A percentile compares a stretch with the other conserved stretches of the same genome.
Conservation (phyloP, 768 basidiomycete genomes). For the Cystobasidiopsis lactophilus region DNA sequence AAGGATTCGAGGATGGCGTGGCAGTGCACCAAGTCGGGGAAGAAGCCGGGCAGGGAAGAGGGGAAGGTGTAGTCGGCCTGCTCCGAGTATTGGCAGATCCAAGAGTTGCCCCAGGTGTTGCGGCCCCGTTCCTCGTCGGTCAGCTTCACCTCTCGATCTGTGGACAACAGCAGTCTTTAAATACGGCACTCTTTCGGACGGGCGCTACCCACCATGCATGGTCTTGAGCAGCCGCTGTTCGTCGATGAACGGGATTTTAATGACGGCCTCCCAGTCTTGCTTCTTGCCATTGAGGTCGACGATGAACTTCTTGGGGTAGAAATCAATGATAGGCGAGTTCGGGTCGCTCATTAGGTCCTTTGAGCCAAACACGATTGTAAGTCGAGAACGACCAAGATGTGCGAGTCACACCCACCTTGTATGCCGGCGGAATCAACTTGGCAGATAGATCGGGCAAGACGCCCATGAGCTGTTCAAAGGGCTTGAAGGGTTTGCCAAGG, state of each 20-base stretch:
- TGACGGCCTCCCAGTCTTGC: constrained; percentile 93
- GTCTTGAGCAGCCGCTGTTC: constrained; percentile 51
- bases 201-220: constrained; percentile 33
- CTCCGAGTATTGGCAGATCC: constrained; percentile 49
- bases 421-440: constrained; percentile 69
- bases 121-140: constrained; percentile 50
- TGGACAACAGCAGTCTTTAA: constrained; percentile 15
- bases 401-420: constrained; percentile 40
- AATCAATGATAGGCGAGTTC: constrained; percentile 72
- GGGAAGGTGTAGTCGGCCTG: constrained; percentile 34
- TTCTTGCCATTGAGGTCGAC: constrained; percentile 94
- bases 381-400: neutral
- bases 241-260: constrained; percentile 96
- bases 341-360: constrained; percentile 75
- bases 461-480: constrained; percentile 94
- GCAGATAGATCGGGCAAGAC: constrained; percentile 78
- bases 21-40: constrained; percentile 65
- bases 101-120: constrained; percentile 59
- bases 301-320: constrained; percentile 81
- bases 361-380: neutral
- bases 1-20: constrained; percentile 60
- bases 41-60: constrained; percentile 82
- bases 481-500: constrained; percentile 68
- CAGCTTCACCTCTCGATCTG: constrained; percentile 24
- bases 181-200: constrained; percentile 30